Percentiles rank a stretch among this genome's conserved stretches.
phyloP scores from a whole-genome alignment of 192 early-diverging fungal species.

The Cetraspora pellucida region DNA sequence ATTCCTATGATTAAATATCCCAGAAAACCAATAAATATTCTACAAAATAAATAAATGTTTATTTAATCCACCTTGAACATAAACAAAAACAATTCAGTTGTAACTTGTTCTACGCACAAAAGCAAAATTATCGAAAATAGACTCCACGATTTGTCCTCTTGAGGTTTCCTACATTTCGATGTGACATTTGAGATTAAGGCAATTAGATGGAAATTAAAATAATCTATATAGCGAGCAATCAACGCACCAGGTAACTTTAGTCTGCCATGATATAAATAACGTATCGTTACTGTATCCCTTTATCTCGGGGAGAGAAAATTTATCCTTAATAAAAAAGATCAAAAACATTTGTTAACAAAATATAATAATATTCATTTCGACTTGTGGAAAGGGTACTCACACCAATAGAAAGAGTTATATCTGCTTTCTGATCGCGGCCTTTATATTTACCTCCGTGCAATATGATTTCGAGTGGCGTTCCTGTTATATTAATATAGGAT shows the following conservation, averaged over 20 bases:
- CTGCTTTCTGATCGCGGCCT: background rate
- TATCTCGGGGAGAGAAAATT: too few relatives aligned
- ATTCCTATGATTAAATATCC: background rate
- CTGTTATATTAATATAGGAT: background rate
- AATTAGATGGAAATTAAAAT: background rate
- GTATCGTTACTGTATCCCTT: background rate
- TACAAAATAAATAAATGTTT: background rate
- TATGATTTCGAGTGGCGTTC: background rate
- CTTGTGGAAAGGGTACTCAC: background rate
- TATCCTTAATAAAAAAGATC: background rate
- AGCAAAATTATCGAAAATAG: too few relatives aligned
- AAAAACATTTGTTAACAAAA: background rate
- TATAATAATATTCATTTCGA: background rate
- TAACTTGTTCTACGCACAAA: too few relatives aligned
- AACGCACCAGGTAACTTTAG: background rate
- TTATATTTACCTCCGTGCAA: background rate
- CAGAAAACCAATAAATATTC: background rate
- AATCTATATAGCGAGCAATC: background rate
- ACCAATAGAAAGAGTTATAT: background rate
- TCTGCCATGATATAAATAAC: constrained; percentile 8
- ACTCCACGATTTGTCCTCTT: too few relatives aligned
- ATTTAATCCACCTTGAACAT: background rate
- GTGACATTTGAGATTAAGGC: background rate
- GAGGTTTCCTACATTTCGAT: too few relatives aligned
- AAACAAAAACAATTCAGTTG: background rate